Conservation (phyloP, 2,329 filamentous ascomycete species). For the Xylariomycetidae sp. region DNA sequence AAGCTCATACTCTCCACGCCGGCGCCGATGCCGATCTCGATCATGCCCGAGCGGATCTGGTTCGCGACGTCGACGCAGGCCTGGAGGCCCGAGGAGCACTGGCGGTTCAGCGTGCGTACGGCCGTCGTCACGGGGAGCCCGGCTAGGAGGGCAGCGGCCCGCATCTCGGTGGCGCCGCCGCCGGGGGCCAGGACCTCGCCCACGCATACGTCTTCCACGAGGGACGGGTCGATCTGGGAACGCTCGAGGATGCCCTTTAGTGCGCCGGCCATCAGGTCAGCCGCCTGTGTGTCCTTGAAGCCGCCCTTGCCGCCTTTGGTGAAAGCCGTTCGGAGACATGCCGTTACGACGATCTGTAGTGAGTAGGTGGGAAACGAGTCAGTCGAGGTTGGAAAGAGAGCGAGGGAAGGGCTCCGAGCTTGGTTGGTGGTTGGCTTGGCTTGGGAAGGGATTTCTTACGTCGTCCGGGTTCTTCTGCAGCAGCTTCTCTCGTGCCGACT, state of each 20-base stretch:
- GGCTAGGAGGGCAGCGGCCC: slow-evolving; percentile 82
- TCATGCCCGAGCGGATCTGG: slow-evolving; percentile 86
- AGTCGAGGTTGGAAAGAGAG: too few relatives aligned
- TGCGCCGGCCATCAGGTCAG: slow-evolving; percentile 80
- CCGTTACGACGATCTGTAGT: slow-evolving; percentile 77
- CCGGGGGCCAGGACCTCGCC: slow-evolving; percentile 89
- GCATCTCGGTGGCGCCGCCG: slow-evolving; percentile 94
- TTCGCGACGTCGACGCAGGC: slow-evolving; percentile 93
- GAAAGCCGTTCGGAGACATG: slow-evolving; percentile 84
- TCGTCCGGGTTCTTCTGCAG: slow-evolving; percentile 65
- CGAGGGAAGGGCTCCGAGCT: neutral
- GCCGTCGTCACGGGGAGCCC: slow-evolving; percentile 83
- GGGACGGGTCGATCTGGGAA: slow-evolving; percentile 79
- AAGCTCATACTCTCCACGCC: slow-evolving; percentile 95
- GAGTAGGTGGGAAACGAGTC: slow-evolving; percentile 11
- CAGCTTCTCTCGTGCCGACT: slow-evolving; percentile 48
- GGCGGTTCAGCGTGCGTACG: slow-evolving; percentile 86
- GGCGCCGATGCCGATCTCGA: slow-evolving; percentile 88
- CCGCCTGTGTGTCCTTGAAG: slow-evolving; percentile 89
- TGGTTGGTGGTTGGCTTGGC: neutral
- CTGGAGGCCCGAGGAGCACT: slow-evolving; percentile 91
- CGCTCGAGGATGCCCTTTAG: slow-evolving; percentile 78
- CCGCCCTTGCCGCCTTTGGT: slow-evolving; percentile 90
- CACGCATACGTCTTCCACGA: slow-evolving; percentile 90
- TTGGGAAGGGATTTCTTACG: slow-evolving; percentile 34